Base-by-base conservation (phyloP, 495 filamentous ascomycete species). In the Staphylotrichum tortipilum region DNA sequence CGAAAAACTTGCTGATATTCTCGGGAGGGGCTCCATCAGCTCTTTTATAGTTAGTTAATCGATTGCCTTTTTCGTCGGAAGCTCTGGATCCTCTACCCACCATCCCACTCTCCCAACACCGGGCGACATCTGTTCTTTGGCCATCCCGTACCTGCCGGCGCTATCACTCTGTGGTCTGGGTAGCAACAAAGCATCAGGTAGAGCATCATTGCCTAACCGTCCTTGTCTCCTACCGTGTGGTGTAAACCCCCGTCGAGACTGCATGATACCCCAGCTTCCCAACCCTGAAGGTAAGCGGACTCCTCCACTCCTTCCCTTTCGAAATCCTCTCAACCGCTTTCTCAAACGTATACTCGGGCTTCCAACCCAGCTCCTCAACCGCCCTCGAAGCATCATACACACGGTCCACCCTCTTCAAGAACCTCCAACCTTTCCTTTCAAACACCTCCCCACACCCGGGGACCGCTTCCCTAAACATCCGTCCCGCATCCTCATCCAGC, bases 251-350 rank as follows among this genome's bases (percentile, higher is more conserved):
- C 19, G 52, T 59, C 21, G 45, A 31, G 8, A 54, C 41, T 5
- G 43, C 51, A 52, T 66, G 60, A 46, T 66, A 66, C 6, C 63
- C 63, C 50, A 54, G 51, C 54, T 43, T 54, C 19, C 63, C 63
- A 0, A 66, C 61, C 37, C 15, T 44, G 2, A 46, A 37, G 9
- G 56, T 53, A 42, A 66, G 21, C 24, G 44, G 37, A 41, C 63
- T 66, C 49, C 52, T 56, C 63, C 60, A 66, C 31, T 60, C 54
- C 31, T 56, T 50, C 5, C 60, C 61, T 30, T n/a, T 45, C 26
- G 14, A 24, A 7, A 66, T 19, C 49, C 19, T 59, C 40, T 57
- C 38, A 1, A 66, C 37, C 5, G 44, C 52, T 43, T 19, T 50
- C 29, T 47, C 49, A 48, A 63, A 65, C 7, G 62, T 65, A 34